phyloP scores from a whole-genome alignment of 345 rosid species.

The Salix arbutifolia region DNA sequence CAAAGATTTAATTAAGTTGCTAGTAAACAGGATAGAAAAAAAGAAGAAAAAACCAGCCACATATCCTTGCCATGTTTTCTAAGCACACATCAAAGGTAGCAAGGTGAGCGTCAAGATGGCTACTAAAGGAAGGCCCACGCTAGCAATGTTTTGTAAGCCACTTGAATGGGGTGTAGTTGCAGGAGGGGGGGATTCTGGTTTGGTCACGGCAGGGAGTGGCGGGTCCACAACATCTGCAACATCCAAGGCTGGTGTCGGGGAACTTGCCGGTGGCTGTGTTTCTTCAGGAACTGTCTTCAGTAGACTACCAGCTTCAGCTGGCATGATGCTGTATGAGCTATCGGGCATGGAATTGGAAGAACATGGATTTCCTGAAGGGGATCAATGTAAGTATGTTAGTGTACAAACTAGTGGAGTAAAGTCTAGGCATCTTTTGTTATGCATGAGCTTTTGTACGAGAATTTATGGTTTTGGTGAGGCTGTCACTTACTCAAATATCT shows the following conservation, averaged over 20 bases:
- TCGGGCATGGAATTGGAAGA: conserved; percentile 35
- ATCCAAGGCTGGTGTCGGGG: conserved; percentile 47
- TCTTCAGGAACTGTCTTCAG: conserved; percentile 11
- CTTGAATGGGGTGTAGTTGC: conserved; percentile 27
- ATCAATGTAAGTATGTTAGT: not conserved
- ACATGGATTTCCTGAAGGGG: conserved; percentile 59
- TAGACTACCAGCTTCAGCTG: conserved; percentile 49
- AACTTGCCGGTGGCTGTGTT: conserved; percentile 8
- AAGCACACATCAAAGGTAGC: conserved; percentile 11
- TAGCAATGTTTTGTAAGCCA: conserved; percentile 17
- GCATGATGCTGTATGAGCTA: conserved; percentile 37
- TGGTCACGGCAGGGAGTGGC: conserved; percentile 65
- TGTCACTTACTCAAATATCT: conserved; percentile 59
- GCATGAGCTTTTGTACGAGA: not conserved
- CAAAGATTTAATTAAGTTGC: not conserved
- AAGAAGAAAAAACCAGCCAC: not conserved
- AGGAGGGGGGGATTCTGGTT: conserved; percentile 4
- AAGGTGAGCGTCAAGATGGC: conserved; percentile 32
- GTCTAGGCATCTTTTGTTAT: not conserved
- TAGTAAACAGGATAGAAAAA: not conserved
- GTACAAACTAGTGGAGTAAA: not conserved
- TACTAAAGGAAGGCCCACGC: conserved; percentile 30
- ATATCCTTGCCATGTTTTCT: not conserved
- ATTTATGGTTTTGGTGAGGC: not conserved
- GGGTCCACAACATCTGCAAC: conserved; percentile 62